Evolutionary conservation across 768 basidiomycete genomes (phyloP).

Genomic region (Brasilioporus rufonigricans): DNA sequence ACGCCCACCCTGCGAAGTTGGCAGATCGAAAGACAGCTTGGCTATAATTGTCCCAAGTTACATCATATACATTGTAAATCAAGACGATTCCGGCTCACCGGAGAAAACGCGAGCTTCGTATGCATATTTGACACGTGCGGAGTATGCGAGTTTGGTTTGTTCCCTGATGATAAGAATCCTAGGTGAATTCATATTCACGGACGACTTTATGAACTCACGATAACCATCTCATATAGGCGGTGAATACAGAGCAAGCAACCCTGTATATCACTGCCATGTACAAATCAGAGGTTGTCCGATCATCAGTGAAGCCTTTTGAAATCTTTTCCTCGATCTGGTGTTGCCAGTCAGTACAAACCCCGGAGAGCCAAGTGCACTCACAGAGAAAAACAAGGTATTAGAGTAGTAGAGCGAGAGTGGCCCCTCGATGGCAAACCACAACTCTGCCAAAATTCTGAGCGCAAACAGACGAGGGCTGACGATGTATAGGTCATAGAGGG

Average conservation of each 20-base stretch:
- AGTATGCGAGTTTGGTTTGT: too few relatives aligned
- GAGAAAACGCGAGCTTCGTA: constrained; percentile 21
- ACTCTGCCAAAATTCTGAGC: constrained; percentile 2
- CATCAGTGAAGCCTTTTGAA: background rate
- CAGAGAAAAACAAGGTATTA: too few relatives aligned
- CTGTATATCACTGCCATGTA: too few relatives aligned
- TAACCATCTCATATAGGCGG: too few relatives aligned
- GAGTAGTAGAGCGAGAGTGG: too few relatives aligned
- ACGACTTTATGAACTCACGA: too few relatives aligned
- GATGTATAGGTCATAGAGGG: constrained; percentile 19
- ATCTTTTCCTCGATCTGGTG: constrained; percentile 24
- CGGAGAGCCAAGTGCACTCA: too few relatives aligned
- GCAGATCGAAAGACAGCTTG: constrained; percentile 18
- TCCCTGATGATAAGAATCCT: too few relatives aligned
- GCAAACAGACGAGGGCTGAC: constrained; percentile 21
- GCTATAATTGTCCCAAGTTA: constrained; percentile 4
- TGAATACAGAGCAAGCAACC: too few relatives aligned
- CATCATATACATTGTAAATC: background rate
- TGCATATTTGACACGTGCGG: too few relatives aligned
- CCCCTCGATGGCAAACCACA: constrained; percentile 22
- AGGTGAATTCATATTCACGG: too few relatives aligned
- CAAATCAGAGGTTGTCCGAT: too few relatives aligned
- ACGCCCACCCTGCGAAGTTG: constrained; percentile 21
- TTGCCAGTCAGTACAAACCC: background rate
- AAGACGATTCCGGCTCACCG: constrained; percentile 2